Conservation (phyloP, 2,329 filamentous ascomycete species). For the Sporothrix pallida region DNA sequence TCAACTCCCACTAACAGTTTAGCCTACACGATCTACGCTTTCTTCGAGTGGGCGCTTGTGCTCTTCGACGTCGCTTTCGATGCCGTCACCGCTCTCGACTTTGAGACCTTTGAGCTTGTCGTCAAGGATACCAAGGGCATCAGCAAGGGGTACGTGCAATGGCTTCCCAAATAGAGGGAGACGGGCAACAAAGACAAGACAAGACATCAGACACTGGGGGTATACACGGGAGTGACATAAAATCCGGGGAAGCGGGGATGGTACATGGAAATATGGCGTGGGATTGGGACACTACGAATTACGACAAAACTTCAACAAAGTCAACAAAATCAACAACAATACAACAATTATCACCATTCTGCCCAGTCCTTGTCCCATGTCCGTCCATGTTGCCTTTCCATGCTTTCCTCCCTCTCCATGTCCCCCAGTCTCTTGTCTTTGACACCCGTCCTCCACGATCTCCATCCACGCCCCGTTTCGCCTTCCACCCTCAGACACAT, state of each 20-base stretch:
- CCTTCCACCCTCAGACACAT: constrained; percentile 32
- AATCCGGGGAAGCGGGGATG: no score
- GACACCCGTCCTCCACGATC: no score
- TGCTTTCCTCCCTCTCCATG: no score
- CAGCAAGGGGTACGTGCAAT: constrained; percentile 97
- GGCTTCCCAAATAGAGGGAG: constrained; percentile 76
- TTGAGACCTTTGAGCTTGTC: constrained; percentile 83
- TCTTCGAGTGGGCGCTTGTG: constrained; percentile 97
- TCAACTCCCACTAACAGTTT: constrained; percentile 11
- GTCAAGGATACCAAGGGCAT: constrained; percentile 87
- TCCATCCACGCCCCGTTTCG: no score
- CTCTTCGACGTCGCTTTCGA: constrained; percentile 96
- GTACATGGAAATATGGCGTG: no score
- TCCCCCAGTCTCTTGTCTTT: no score
- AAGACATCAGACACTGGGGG: not conserved
- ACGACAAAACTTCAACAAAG: not conserved
- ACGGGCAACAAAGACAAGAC: constrained; percentile 36
- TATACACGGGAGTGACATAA: not conserved
- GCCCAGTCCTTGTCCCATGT: not conserved
- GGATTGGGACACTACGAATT: not conserved
- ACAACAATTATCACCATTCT: constrained; percentile 8
- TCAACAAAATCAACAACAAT: not conserved
- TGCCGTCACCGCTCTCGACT: constrained; percentile 91
- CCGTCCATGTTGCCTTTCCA: not conserved
- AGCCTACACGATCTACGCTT: constrained; percentile 98